A percentile compares a stretch with the other conserved stretches of the same genome.
These are phyloP conservation scores for Nicotiana obtusifolia DNA, from an alignment of 257 asterid species.

Conservation along the genomic window DNA sequence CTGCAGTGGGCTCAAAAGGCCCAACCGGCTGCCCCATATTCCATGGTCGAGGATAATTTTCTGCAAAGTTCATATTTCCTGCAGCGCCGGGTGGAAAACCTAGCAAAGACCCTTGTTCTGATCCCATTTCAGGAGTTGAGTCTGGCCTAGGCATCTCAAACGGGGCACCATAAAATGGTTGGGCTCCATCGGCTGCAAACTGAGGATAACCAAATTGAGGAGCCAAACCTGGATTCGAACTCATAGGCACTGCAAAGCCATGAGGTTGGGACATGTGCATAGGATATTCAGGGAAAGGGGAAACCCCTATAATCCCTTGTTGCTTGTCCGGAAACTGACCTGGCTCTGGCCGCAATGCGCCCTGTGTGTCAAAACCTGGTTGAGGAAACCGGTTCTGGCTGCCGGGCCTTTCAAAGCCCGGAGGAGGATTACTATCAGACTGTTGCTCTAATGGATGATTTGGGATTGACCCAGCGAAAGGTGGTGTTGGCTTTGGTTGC, in stretches of 20 bases:
- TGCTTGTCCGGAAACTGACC: slow-evolving; percentile 41
- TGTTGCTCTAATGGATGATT: slow-evolving; percentile 58
- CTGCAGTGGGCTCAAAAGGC: slow-evolving; percentile 52
- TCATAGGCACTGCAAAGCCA: slow-evolving; percentile 37
- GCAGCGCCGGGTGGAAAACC: slow-evolving; percentile 65
- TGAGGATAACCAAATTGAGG: slow-evolving; percentile 69
- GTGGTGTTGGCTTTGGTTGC: slow-evolving; percentile 42
- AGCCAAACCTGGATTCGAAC: slow-evolving; percentile 41
- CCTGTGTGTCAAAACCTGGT: slow-evolving; percentile 52
- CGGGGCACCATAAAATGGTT: slow-evolving; percentile 54
- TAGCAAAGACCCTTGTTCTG: slow-evolving; percentile 58
- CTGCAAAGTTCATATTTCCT: slow-evolving; percentile 53
- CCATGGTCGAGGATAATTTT: slow-evolving; percentile 71
- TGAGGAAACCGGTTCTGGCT: slow-evolving; percentile 55
- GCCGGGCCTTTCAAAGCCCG: slow-evolving; percentile 52
- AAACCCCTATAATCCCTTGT: slow-evolving; percentile 16
- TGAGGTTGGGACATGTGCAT: slow-evolving; percentile 29
- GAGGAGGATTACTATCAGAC: slow-evolving; percentile 42
- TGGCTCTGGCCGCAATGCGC: slow-evolving; percentile 44
- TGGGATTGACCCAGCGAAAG: slow-evolving; percentile 52
- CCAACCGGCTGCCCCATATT: slow-evolving; percentile 45
- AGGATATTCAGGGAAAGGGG: slow-evolving; percentile 23
- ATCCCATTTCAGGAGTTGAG: slow-evolving; percentile 49
- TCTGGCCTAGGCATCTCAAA: slow-evolving; percentile 59
- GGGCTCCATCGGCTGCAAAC: slow-evolving; percentile 57